Percentiles rank a stretch among this genome's conserved stretches.
These are phyloP conservation scores for Phoma sp. DNA, from an alignment of 2,329 filamentous ascomycete species.

Conservation along the genomic window DNA sequence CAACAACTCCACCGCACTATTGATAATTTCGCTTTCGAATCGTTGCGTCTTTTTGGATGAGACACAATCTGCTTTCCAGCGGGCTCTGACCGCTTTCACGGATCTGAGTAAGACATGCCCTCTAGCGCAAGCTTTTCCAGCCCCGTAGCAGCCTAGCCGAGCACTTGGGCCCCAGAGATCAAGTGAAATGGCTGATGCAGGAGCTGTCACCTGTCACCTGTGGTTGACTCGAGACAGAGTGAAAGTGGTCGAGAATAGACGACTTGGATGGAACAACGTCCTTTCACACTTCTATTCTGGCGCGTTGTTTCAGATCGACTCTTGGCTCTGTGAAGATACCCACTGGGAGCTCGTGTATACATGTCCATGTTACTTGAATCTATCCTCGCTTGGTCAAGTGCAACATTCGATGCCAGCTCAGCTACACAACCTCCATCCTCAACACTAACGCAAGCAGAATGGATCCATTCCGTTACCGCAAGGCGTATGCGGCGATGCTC, in stretches of 20 bases:
- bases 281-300: neutral
- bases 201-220: slow-evolving; percentile 14
- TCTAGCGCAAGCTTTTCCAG: slow-evolving; percentile 19
- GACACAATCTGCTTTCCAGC: slow-evolving; percentile 16
- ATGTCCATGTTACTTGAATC: neutral
- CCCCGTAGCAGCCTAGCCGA: slow-evolving; percentile 22
- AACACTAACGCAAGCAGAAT: slow-evolving; percentile 35
- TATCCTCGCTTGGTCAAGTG: neutral
- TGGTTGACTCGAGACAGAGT: slow-evolving; percentile 18
- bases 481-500: slow-evolving; percentile 47
- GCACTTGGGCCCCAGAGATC: slow-evolving; percentile 13
- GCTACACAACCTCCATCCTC: neutral
- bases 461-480: slow-evolving; percentile 47
- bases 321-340: slow-evolving; percentile 11
- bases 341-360: neutral
- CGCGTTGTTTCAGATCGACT: slow-evolving; percentile 11
- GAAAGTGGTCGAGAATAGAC: slow-evolving; percentile 3
- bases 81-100: slow-evolving; percentile 29
- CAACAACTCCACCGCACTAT: slow-evolving; percentile 22
- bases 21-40: slow-evolving; percentile 7
- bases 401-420: neutral
- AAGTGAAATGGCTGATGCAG: slow-evolving; percentile 31
- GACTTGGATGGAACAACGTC: slow-evolving; percentile 3
- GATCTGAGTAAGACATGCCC: slow-evolving; percentile 33
- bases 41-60: slow-evolving; percentile 22